phyloP scores from a whole-genome alignment of 257 asterid species.

The Parsonsia alboflavescens region DNA sequence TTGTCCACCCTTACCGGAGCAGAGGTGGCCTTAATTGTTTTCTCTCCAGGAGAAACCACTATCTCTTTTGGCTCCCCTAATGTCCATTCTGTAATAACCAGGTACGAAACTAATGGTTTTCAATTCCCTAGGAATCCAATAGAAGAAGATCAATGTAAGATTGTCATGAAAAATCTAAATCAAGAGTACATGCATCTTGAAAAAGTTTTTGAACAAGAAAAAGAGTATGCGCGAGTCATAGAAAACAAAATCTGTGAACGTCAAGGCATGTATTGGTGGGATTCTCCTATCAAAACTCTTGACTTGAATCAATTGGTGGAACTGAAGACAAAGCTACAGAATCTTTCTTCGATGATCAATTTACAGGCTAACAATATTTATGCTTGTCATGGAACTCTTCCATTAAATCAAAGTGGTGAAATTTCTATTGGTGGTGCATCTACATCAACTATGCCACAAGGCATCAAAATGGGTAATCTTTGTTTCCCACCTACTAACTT shows the following conservation, averaged over 20 bases:
- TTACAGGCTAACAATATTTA: too few species aligned
- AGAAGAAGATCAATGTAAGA: not conserved
- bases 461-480: too few species aligned
- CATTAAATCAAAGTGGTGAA: too few species aligned
- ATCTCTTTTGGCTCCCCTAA: constrained; percentile 10
- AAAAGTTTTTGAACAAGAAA: not conserved
- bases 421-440: too few species aligned
- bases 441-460: too few species aligned
- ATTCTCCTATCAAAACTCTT: not conserved
- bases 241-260: not conserved
- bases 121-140: not conserved
- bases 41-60: constrained; percentile 7
- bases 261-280: not conserved
- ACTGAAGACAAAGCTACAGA: not conserved
- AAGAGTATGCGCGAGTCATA: not conserved
- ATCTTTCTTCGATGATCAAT: not conserved
- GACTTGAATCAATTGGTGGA: not conserved
- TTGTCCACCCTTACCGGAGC: constrained; percentile 11
- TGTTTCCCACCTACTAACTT: too few species aligned
- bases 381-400: too few species aligned
- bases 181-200: not conserved
- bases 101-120: not conserved
- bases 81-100: not conserved
- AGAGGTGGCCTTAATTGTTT: constrained; percentile 1
- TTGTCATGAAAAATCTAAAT: not conserved